A percentile compares a stretch with the other conserved stretches of the same genome.
Conservation (phyloP, 202 grass and related monocot species). For the Schoenoplectus tabernaemontani region DNA sequence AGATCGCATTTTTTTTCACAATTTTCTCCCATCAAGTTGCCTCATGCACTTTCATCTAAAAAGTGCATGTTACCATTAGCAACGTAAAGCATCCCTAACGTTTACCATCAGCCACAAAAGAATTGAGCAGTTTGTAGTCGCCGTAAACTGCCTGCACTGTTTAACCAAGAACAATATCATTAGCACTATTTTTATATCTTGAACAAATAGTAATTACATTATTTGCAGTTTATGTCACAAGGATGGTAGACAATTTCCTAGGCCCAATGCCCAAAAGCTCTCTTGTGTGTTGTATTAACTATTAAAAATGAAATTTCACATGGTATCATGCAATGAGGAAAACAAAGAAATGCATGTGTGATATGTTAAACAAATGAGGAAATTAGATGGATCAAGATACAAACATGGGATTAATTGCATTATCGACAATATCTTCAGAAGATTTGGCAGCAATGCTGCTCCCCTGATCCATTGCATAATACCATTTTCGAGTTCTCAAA, state of each 20-base stretch:
- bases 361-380: slow-evolving; percentile 16
- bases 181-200: neutral
- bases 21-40: neutral
- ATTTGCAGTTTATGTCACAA: slow-evolving; percentile 2
- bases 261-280: slow-evolving; percentile 25
- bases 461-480: slow-evolving; percentile 36
- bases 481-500: slow-evolving; percentile 17
- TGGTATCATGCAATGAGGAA: slow-evolving; percentile 10
- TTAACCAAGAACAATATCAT: neutral
- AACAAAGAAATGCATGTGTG: slow-evolving; percentile 27
- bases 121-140: no score
- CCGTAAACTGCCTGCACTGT: no score
- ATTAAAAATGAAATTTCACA: slow-evolving; percentile 11
- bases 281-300: neutral
- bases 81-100: neutral
- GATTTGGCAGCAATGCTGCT: slow-evolving; percentile 21
- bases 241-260: neutral
- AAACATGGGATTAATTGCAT: slow-evolving; percentile 8
- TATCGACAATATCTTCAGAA: slow-evolving; percentile 23
- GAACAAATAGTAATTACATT: neutral
- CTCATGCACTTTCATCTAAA: neutral
- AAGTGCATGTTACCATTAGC: neutral
- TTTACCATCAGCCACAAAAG: no score
- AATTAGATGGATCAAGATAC: slow-evolving; percentile 3
- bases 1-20: no score